Conservation (phyloP, 2,329 filamentous ascomycete genomes). For the Colletotrichum filicis region DNA sequence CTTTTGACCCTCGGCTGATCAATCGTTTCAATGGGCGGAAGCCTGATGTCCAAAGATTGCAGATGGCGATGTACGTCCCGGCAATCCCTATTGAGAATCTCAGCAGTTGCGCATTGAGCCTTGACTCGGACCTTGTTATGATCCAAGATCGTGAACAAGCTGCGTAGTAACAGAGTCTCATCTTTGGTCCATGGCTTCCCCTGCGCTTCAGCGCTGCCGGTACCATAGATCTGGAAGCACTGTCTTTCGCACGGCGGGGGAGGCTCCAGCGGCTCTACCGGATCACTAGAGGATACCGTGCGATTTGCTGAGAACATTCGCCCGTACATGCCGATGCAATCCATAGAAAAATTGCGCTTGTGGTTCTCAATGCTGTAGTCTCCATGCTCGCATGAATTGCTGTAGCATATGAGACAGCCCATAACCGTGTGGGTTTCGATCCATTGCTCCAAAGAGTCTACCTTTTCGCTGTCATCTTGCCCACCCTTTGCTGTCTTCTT, state of each 20-base stretch:
- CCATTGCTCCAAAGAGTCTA: slow-evolving; percentile 42
- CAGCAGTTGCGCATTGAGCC: slow-evolving; percentile 61
- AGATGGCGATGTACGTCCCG: slow-evolving; percentile 61
- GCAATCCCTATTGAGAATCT: slow-evolving; percentile 62
- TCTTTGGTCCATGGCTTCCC: slow-evolving; percentile 57
- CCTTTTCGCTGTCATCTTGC: slow-evolving; percentile 47
- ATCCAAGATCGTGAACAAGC: slow-evolving; percentile 56
- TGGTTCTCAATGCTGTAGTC: slow-evolving; percentile 64
- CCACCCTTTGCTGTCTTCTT: slow-evolving; percentile 64
- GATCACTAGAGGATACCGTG: slow-evolving; percentile 15
- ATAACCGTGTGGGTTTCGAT: slow-evolving; percentile 66
- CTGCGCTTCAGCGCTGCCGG: neutral
- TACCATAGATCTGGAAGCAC: slow-evolving; percentile 51
- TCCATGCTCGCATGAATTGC: slow-evolving; percentile 70
- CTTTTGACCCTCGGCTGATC: slow-evolving; percentile 52
- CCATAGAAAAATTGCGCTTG: slow-evolving; percentile 65
- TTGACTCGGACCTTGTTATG: slow-evolving; percentile 52
- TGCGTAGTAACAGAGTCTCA: slow-evolving; percentile 59
- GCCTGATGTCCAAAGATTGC: slow-evolving; percentile 49
- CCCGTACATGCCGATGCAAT: slow-evolving; percentile 40
- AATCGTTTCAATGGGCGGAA: slow-evolving; percentile 41
- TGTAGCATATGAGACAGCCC: slow-evolving; percentile 68
- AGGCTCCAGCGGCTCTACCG: slow-evolving; percentile 14
- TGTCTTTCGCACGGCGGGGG: slow-evolving; percentile 49
- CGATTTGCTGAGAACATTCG: slow-evolving; percentile 34